These are phyloP conservation scores for Pythium phragmiticola DNA, from an alignment of 352 stramenopile genomes.

Conservation along the genomic window DNA sequence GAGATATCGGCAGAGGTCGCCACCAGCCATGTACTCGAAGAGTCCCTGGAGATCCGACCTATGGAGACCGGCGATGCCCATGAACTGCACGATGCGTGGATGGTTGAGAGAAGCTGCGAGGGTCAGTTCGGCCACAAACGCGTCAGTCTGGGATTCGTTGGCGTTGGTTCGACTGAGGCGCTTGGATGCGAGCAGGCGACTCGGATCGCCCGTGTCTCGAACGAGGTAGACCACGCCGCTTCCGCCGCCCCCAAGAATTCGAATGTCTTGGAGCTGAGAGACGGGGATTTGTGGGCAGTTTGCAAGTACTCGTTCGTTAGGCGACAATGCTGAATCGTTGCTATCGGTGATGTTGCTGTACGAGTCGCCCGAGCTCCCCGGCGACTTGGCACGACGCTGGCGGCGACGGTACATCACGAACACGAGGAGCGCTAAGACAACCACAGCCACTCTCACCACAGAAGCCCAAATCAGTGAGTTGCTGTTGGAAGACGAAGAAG, in stretches of 20 bases:
- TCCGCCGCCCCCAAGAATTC: not conserved
- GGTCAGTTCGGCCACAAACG: not conserved
- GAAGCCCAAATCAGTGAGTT: too few species aligned
- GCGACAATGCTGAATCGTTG: too few species aligned
- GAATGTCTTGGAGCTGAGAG: not conserved
- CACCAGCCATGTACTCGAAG: conserved; percentile 4
- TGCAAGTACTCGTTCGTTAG: too few species aligned
- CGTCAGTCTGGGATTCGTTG: not conserved
- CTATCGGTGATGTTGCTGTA: not conserved
- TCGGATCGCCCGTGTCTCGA: not conserved
- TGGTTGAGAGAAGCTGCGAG: not conserved
- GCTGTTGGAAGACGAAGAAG: too few species aligned
- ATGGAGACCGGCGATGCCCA: conserved; percentile 1
- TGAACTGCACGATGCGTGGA: conserved; percentile 1
- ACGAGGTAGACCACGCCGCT: not conserved
- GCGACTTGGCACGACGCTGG: too few species aligned
- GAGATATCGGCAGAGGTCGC: conserved; percentile 1
- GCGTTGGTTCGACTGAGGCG: not conserved
- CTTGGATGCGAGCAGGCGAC: not conserved
- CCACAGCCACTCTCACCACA: too few species aligned
- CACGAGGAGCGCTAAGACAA: too few species aligned
- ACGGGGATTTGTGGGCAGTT: not conserved
- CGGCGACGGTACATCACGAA: too few species aligned
- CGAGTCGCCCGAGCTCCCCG: not conserved
- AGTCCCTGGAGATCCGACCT: conserved; percentile 5